Percentiles rank a stretch among this genome's conserved stretches.
Conservation (phyloP, 208 protist genomes). For the Crithidia mellificae region DNA sequence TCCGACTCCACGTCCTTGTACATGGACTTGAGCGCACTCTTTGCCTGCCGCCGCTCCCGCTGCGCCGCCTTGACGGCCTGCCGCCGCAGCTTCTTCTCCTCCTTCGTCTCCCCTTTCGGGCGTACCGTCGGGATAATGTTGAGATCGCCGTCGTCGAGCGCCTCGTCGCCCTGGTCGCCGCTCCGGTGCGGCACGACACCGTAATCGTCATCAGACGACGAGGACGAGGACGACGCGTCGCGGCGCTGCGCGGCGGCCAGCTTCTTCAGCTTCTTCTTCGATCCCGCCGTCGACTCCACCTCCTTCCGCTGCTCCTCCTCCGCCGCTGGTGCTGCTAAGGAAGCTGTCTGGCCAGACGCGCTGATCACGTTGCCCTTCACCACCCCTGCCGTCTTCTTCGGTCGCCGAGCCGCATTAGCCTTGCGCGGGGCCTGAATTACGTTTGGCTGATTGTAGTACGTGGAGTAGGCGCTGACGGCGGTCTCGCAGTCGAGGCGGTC, state of each 20-base stretch:
- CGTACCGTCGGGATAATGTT: slow-evolving; percentile 31
- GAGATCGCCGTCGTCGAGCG: not conserved
- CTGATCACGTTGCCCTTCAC: slow-evolving; percentile 25
- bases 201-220: slow-evolving; percentile 18
- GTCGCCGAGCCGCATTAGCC: slow-evolving; percentile 8
- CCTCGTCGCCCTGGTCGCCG: slow-evolving; percentile 14
- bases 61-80: slow-evolving; percentile 80
- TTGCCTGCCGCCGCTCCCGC: slow-evolving; percentile 73
- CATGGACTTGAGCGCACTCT: slow-evolving; percentile 70
- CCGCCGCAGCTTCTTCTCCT: slow-evolving; percentile 82
- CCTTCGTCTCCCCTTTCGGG: slow-evolving; percentile 72
- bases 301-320: too few relatives aligned
- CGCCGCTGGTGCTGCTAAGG: not conserved
- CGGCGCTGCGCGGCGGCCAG: not conserved
- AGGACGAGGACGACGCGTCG: too few relatives aligned
- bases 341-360: not conserved
- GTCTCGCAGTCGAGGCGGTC: slow-evolving; percentile 84
- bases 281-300: not conserved
- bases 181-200: not conserved
- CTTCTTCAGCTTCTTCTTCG: slow-evolving; percentile 1
- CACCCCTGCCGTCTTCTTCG: slow-evolving; percentile 27
- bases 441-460: slow-evolving; percentile 90
- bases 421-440: slow-evolving; percentile 64
- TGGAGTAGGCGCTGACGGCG: slow-evolving; percentile 72
- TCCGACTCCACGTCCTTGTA: slow-evolving; percentile 78